Evolutionary conservation across 2,329 filamentous ascomycete species (phyloP).

Genomic region (Xylariaceae sp.): DNA sequence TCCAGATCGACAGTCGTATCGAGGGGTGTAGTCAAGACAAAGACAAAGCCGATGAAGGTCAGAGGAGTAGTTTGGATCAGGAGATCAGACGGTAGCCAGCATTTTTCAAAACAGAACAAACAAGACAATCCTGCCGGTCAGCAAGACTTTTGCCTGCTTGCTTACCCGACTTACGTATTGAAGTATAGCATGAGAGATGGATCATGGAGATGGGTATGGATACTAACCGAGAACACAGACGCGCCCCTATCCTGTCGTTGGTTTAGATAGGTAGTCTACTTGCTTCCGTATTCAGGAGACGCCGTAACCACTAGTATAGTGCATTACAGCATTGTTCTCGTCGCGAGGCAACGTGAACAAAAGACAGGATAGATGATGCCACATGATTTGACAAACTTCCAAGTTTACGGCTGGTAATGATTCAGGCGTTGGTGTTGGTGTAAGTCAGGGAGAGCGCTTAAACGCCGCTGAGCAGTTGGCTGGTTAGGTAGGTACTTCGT

Average conservation of each 20-base stretch:
- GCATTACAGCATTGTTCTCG: background rate
- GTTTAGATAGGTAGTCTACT: too few relatives aligned
- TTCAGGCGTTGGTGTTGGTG: background rate
- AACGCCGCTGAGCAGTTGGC: too few relatives aligned
- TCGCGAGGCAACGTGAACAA: slow-evolving; percentile 1
- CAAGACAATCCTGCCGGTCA: background rate
- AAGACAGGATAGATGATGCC: background rate
- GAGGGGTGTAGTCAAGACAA: background rate
- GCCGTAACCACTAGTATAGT: background rate
- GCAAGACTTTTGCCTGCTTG: background rate
- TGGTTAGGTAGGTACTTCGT: too few relatives aligned
- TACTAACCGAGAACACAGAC: background rate
- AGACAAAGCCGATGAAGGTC: background rate
- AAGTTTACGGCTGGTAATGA: background rate
- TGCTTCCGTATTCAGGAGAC: background rate
- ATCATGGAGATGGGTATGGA: background rate
- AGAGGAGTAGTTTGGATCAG: background rate
- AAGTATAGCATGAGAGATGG: background rate
- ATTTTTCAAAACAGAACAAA: background rate
- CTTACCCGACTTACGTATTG: background rate
- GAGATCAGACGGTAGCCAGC: background rate
- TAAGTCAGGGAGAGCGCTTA: background rate
- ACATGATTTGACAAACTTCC: too few relatives aligned
- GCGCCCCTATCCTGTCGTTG: background rate
- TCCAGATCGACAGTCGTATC: background rate